Conservation (phyloP, 2,329 filamentous ascomycete species). For the Orbilia oligospora region DNA sequence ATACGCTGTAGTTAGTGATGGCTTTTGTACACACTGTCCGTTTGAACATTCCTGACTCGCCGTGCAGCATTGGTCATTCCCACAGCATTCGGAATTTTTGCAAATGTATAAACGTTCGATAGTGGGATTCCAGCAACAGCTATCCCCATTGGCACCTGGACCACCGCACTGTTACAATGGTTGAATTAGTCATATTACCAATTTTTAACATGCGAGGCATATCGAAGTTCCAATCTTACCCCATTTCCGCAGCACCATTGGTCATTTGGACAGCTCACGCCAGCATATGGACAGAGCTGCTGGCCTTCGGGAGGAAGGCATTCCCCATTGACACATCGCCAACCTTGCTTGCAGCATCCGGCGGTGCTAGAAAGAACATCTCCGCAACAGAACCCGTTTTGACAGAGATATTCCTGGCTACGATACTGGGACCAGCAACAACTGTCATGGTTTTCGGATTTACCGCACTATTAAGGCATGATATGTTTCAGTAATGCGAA, state of each 20-base stretch:
- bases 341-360: slow-evolving; percentile 17
- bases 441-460: slow-evolving; percentile 11
- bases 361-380: not conserved
- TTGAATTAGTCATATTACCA: not conserved
- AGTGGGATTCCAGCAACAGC: slow-evolving; percentile 32
- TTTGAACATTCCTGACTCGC: slow-evolving; percentile 16
- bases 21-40: slow-evolving; percentile 20
- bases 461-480: slow-evolving; percentile 5
- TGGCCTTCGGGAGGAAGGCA: slow-evolving; percentile 16
- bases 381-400: slow-evolving; percentile 3
- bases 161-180: slow-evolving; percentile 25
- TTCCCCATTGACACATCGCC: slow-evolving; percentile 18
- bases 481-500: not conserved
- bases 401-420: not conserved
- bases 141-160: slow-evolving; percentile 28
- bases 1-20: not conserved
- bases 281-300: slow-evolving; percentile 11
- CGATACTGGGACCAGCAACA: slow-evolving; percentile 19
- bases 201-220: no score
- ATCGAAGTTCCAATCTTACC: not conserved
- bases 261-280: slow-evolving; percentile 7
- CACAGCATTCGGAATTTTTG: slow-evolving; percentile 4
- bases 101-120: not conserved
- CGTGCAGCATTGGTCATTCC: slow-evolving; percentile 6
- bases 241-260: slow-evolving; percentile 30